Base-by-base conservation (phyloP, 2,329 filamentous ascomycete genomes). In the Bertia moriformis region DNA sequence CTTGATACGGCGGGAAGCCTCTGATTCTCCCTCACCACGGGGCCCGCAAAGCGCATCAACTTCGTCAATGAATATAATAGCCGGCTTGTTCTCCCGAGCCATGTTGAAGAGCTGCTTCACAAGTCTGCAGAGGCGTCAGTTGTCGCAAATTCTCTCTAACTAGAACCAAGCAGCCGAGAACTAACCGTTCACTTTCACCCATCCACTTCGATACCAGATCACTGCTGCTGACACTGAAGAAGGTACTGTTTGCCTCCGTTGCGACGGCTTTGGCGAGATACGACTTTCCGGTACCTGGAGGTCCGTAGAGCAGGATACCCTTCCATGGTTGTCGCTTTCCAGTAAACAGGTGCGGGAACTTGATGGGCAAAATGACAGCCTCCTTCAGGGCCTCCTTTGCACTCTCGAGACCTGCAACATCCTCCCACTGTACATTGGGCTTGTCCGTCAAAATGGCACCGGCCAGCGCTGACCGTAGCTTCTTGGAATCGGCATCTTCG, bases 301-400 rank as follows among this genome's bases (percentile, higher is more conserved):
- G 49, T 3, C 49, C 49, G 22, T 50, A 50, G 24, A 51, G 46
- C 20, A 51, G 43, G 37, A 51, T 50, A 2, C 49, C 49, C 15
- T 48, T 81, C 78, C 78, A 82, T 4, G 77, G 78, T 57, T 82
- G 75, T 49, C 77, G 63, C 56, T 81, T 80, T 43, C 77, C 77
- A 15, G 73, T 77, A 47, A 83, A 83, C 36, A 75, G 65, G 63
- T 93, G 88, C 33, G 91, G 91, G 54, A 98, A 98, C 61, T 95
- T 96, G 61, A 98, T 98, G 36, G 93, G 91, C 55, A 98, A 64
- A 57, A 98, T 84, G 38, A 98, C 93, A 2, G 91, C 93, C 65
- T 98, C 91, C 61, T 98, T 98, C 48, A 98, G 63, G 14, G 93
- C 89, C 56, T 98, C 91, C 62, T 98, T 98, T 37, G 91, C 91